These are phyloP conservation scores for Crithidia bombi DNA, from an alignment of 208 protist genomes.

Conservation along the genomic window DNA sequence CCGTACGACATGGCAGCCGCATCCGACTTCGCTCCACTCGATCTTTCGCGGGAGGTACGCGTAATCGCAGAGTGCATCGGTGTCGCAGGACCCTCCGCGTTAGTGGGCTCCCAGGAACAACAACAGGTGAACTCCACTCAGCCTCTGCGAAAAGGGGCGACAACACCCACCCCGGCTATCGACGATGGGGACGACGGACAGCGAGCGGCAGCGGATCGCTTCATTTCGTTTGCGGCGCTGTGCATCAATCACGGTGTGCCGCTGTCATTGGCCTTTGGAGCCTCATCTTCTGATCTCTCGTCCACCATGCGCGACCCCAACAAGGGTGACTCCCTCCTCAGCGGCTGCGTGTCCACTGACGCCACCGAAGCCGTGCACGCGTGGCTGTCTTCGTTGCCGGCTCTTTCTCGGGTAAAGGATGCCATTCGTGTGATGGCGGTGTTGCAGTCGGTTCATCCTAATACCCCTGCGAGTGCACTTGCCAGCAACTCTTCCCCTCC, in stretches of 20 bases:
- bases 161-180: neutral
- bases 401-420: conserved; percentile 27
- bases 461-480: no score
- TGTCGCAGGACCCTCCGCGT: neutral
- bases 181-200: neutral
- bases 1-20: conserved; percentile 55
- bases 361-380: neutral
- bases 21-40: conserved; percentile 62
- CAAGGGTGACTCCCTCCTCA: no score
- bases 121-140: neutral
- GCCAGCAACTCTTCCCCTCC: no score
- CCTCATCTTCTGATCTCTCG: neutral
- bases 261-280: conserved; percentile 55
- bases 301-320: neutral
- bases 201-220: conserved; percentile 34
- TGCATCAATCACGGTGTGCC: conserved; percentile 71
- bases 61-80: conserved; percentile 48
- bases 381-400: conserved; percentile 19
- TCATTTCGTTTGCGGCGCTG: conserved; percentile 66
- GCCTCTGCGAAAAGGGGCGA: neutral
- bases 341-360: neutral
- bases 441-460: conserved; percentile 15
- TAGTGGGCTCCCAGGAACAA: neutral
- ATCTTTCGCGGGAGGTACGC: conserved; percentile 64
- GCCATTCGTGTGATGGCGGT: conserved; percentile 62